Evolutionary conservation across 1,139 yeast genomes (phyloP), one percentile per base, ranked within the genome.

Genomic region (Debaryomyces fabryi): DNA sequence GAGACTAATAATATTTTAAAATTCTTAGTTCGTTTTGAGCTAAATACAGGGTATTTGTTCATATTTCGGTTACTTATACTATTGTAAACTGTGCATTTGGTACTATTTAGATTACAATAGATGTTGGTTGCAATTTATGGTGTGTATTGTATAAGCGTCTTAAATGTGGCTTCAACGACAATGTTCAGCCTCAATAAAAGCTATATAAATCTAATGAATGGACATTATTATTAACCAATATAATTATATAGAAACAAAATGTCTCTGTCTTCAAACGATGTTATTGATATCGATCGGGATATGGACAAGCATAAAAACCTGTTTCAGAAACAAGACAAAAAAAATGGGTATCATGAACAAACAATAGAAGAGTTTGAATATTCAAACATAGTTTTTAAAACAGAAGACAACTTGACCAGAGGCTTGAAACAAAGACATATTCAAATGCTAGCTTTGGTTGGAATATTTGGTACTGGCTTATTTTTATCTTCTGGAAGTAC

Each of bases 381-480:
- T 27, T 27, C 30, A 5, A 27, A 27, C 12, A 2, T 6, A 15
- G 41, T 25, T n/a, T 38, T 38, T 13, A 25, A 21, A 21, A 13
- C 55, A 52, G 46, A 53, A 13, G 13, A 12, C 21, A 41, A 32
- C 12, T 36, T 41, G 13, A 12, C 58, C 30, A 41, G 48, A 35
- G 46, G 46, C 13, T 51, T 68, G 40, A 59, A 64, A 39, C 64
- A 63, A 46, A 61, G 74, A 49, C 72, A 68, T 43, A 56, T 70
- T 37, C 64, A 63, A 37, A 68, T 69, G 67, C 53, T 70, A 20
- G 59, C 74, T 3, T 58, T 69, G 42, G 72, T 62, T 12, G 67
- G 66, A 15, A 63, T 62, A 6, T 56, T 65, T 46, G 69, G 69
- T 34, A 65, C 69, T 4, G 67, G 67, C 7, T 46, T 63, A 6